Base-by-base conservation (phyloP, 1,284 basidiomycete species). In the Malassezia vespertilionis region DNA sequence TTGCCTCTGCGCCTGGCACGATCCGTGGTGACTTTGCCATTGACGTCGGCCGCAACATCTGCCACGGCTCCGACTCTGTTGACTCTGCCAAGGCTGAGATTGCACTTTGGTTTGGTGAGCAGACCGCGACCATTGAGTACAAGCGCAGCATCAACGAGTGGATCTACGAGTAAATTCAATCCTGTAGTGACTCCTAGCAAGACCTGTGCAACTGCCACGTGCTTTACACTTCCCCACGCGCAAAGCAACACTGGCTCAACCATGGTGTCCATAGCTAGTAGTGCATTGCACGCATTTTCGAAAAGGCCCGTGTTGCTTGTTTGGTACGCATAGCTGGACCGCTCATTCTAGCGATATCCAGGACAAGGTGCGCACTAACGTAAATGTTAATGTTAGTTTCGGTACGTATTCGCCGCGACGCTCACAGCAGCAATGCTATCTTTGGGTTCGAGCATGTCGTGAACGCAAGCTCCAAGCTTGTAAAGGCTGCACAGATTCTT, bases 51-150 rank as follows among this genome's bases (percentile, higher is more conserved):
- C 73, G 61, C 63, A 66, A 62, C 57, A 61, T 69, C 62, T 64
- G 63, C 64, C 67, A 95, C 75, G 90, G 89, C 56, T 90, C 86
- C 54, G 89, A 93, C 77, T 50, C 57, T 15, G 65, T 70, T 39
- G 69, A 71, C 40, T 54, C 48, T 24, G 69, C 69, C 35, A 68
- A 71, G 57, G 52, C 57, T 40, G 69, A 71, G 42, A 71, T 70
- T 53, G 58, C 61, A 20, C 63, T 70, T 40, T 70, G 67, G 67
- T 70, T 70, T 60, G 65, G 64, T 40, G 60, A 65, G 42, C 64
- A 70, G 59, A 54, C 54, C 51, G 48, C 57, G 18, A 63, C 62
- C 44, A 63, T 69, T 56, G 26, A 51, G 38, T 68, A 69, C 65
- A 55, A 53, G 34, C 58, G 60, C 15, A 59, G 58, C 28, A 53